These are phyloP conservation scores for Collybia sordida DNA, from an alignment of 768 basidiomycete species.

Conservation along the genomic window DNA sequence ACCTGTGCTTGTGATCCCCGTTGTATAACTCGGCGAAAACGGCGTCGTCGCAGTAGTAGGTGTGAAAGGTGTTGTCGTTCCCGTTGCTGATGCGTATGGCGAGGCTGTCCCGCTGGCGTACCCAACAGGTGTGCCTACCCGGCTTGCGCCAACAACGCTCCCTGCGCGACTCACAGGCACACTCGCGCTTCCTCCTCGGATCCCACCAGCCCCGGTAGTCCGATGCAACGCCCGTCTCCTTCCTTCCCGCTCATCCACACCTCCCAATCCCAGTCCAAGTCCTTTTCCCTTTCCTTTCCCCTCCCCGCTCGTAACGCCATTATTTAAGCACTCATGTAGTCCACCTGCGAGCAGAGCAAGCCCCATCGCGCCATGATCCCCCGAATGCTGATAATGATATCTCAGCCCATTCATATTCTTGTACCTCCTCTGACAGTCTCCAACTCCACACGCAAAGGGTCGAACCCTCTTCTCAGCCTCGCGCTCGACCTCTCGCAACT, in stretches of 20 bases:
- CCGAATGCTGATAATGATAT: constrained; percentile 97
- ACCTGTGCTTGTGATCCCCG: constrained; percentile 3
- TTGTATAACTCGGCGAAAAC: constrained; percentile 18
- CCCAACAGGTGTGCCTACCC: constrained; percentile 33
- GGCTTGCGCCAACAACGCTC: constrained; percentile 21
- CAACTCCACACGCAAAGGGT: constrained; percentile 89
- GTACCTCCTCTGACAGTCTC: constrained; percentile 84
- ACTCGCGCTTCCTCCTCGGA: constrained; percentile 22
- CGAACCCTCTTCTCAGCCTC: constrained; percentile 82
- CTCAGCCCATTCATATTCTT: constrained; percentile 98
- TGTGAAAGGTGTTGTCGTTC: no score
- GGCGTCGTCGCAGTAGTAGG: constrained; percentile 10
- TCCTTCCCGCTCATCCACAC: constrained; percentile 16
- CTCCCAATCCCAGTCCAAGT: constrained; percentile 9
- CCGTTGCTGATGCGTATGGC: neutral
- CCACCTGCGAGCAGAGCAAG: constrained; percentile 80
- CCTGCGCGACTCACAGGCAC: constrained; percentile 35
- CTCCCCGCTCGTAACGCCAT: constrained; percentile 14
- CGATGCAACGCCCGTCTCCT: constrained; percentile 8
- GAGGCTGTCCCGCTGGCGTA: constrained; percentile 3
- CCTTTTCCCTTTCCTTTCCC: constrained; percentile 13
- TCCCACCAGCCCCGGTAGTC: constrained; percentile 1
- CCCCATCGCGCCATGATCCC: constrained; percentile 91
- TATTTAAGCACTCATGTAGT: constrained; percentile 44
- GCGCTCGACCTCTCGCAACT: constrained; percentile 70